Conservation (phyloP, 208 protist species). For the Acanthamoeba triangularis region DNA sequence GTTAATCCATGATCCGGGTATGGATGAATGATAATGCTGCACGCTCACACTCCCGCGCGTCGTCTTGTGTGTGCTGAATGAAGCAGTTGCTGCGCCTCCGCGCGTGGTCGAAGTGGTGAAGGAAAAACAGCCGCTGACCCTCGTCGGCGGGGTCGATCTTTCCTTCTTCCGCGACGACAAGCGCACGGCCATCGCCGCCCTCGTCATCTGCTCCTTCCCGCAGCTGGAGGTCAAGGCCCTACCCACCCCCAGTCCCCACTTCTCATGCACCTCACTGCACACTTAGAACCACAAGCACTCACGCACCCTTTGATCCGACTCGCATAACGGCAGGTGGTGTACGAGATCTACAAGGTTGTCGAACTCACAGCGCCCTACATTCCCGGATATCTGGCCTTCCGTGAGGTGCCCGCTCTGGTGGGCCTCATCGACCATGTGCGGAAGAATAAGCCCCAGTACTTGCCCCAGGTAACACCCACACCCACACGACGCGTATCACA, state of each 20-base stretch:
- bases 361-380: conserved; percentile 94
- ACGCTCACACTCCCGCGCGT: too few relatives aligned
- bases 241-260: too few relatives aligned
- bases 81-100: not conserved
- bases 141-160: conserved; percentile 30
- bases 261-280: too few relatives aligned
- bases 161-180: conserved; percentile 89
- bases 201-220: conserved; percentile 90
- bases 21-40: too few relatives aligned
- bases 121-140: not conserved
- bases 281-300: too few relatives aligned
- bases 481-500: not conserved
- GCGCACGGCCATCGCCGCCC: conserved; percentile 83
- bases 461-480: conserved; percentile 84
- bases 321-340: conserved; percentile 86
- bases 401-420: conserved; percentile 92
- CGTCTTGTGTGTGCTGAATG: too few relatives aligned
- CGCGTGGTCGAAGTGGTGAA: not conserved
- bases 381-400: conserved; percentile 96
- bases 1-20: too few relatives aligned
- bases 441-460: conserved; percentile 78
- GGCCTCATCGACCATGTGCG: conserved; percentile 80
- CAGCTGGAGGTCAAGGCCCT: conserved; percentile 82
- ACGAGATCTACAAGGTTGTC: conserved; percentile 85
- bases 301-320: too few relatives aligned